Base-by-base conservation (phyloP, 768 basidiomycete genomes). In the Vararia minispora region DNA sequence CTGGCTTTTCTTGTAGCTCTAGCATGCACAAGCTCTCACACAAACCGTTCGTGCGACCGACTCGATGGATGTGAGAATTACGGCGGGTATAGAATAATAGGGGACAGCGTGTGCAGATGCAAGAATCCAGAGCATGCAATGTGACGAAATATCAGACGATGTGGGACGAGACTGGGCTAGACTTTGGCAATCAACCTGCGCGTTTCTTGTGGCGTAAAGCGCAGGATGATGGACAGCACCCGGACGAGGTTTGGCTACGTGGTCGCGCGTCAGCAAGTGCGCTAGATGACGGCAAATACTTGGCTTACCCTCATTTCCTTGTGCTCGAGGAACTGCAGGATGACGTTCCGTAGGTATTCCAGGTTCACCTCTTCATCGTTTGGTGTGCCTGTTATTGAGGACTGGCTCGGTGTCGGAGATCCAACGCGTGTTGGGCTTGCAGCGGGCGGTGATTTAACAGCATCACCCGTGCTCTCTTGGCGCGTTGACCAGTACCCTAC, bases 311-410 rank as follows among this genome's bases (percentile, higher is more conserved):
- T 72, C 91, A 97, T 97, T 58, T 98, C 91, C 56, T 94, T 91
- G 62, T 97, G 87, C 56, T 99, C 95, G 35, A 99, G 66, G 64
- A 99, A 99, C 57, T 98, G 95, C 32, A 99, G 58, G 40, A 98
- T 89, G 23, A 98, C 85, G 57, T 98, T 98, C 41, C 95, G 71
- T 32, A 99, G 59, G 59, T 99, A 99, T 61, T 98, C 95, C 6
- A 94, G 63, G 52, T 94, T 98, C 39, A 98, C 74, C 44, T 94
- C 94, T 53, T 94, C 92, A 30, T 97, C 91, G 9, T 72, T n/a
- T n/a, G n/a, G n/a, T n/a, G n/a, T 73, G 39, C 63, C 69, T 8
- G 47, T 47, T 1, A 51, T 41, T 2, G 64, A 31, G 13, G 60
- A 58, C 5, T 58, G 51, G n/a, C 48, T 43, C 3, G 58, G 53